phyloP scores from a whole-genome alignment of 257 asterid genomes.

The Solanum raphanifolium region DNA sequence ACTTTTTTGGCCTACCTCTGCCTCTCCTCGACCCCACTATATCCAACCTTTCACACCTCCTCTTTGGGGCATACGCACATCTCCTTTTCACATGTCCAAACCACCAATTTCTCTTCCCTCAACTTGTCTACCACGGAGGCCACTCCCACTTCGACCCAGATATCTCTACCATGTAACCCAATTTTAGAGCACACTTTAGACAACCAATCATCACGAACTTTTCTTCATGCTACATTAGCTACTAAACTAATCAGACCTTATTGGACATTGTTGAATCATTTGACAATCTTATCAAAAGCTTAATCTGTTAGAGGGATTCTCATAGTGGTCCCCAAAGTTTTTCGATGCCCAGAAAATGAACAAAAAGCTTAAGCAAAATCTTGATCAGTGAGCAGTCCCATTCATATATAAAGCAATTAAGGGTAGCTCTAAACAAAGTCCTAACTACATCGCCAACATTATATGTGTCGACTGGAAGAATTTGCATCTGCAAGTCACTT shows the following conservation, averaged over 20 bases:
- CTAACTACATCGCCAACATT: neutral
- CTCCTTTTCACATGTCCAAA: too few relatives aligned
- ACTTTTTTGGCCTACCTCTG: too few relatives aligned
- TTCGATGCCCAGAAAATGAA: neutral
- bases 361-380: neutral
- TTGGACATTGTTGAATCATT: neutral
- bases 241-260: neutral
- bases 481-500: conserved; percentile 18
- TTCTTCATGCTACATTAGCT: neutral
- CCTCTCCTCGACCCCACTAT: too few relatives aligned
- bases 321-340: neutral
- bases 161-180: neutral
- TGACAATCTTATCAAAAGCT: neutral
- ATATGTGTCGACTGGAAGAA: neutral
- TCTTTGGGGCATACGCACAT: too few relatives aligned
- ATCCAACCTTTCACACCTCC: too few relatives aligned
- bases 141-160: too few relatives aligned
- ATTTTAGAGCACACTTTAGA: neutral
- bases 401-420: neutral
- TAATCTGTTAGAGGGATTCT: neutral
- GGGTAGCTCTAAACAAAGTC: neutral
- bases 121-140: too few relatives aligned
- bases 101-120: too few relatives aligned
- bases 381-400: neutral
- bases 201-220: neutral